Conservation (phyloP, 345 rosid genomes). For the Geranium rotundifolium region DNA sequence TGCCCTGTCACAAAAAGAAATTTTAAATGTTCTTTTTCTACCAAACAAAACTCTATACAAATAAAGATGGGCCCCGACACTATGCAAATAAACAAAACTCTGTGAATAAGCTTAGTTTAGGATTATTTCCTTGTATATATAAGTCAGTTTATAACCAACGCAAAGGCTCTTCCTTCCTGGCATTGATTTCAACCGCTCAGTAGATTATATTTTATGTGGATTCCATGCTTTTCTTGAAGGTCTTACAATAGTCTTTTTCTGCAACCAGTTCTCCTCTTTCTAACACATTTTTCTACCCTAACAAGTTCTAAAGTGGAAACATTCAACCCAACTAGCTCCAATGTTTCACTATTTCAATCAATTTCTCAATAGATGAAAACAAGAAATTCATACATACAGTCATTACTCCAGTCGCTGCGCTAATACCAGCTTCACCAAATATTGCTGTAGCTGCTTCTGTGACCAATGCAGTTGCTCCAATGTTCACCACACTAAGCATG, state of each 20-base stretch:
- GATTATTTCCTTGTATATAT: no score
- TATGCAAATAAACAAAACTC: no score
- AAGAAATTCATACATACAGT: conserved; percentile 46
- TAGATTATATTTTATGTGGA: no score
- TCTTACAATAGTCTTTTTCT: no score
- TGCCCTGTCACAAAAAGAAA: not conserved
- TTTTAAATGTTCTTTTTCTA: not conserved
- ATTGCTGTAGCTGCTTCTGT: conserved; percentile 96
- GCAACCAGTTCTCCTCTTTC: not conserved
- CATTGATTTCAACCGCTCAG: no score
- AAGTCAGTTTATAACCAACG: no score
- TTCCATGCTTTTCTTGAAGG: no score
- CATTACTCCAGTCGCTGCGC: conserved; percentile 98
- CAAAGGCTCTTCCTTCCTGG: no score
- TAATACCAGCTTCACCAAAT: conserved; percentile 99
- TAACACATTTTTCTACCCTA: not conserved
- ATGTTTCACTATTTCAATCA: not conserved
- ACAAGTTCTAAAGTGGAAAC: not conserved
- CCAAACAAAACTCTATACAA: not conserved
- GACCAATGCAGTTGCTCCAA: conserved; percentile 98
- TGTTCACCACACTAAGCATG: conserved; percentile 70
- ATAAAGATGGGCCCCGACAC: not conserved
- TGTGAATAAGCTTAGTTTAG: no score
- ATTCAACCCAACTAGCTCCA: not conserved
- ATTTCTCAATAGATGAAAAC: not conserved